Percentiles rank a stretch among this genome's conserved stretches.
Evolutionary conservation across 2,329 filamentous ascomycete species (phyloP).

Genomic region (Diaporthe sp.): DNA sequence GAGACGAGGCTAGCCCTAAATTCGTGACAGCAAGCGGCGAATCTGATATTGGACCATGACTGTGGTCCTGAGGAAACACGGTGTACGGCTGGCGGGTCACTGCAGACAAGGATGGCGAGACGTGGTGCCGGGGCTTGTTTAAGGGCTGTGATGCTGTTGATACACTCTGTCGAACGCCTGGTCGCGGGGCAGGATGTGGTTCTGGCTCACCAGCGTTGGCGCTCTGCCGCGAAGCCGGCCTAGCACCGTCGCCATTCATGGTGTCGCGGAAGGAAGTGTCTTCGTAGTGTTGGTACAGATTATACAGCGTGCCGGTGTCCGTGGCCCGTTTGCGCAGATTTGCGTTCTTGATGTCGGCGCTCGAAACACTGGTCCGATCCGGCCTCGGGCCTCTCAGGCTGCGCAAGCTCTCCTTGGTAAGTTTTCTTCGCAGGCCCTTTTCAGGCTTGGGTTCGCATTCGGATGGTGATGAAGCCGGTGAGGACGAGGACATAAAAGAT

Average conservation of each 20-base stretch:
- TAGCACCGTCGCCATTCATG: slow-evolving; percentile 45
- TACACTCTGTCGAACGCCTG: slow-evolving; percentile 30
- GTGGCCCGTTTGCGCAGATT: slow-evolving; percentile 37
- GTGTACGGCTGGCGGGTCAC: slow-evolving; percentile 29
- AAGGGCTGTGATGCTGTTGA: background rate
- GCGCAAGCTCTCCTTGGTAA: slow-evolving; percentile 54
- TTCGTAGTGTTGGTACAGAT: slow-evolving; percentile 71
- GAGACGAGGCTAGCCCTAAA: slow-evolving; percentile 48
- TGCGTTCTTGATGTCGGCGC: slow-evolving; percentile 22
- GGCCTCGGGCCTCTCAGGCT: slow-evolving; percentile 23
- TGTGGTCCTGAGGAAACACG: slow-evolving; percentile 41
- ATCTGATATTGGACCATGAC: slow-evolving; percentile 47
- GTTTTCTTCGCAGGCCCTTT: slow-evolving; percentile 51
- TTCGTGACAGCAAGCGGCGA: slow-evolving; percentile 46
- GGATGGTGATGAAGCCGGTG: slow-evolving; percentile 47
- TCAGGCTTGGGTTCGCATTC: slow-evolving; percentile 45
- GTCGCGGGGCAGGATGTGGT: background rate
- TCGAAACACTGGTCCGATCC: slow-evolving; percentile 8
- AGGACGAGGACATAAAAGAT: slow-evolving; percentile 57
- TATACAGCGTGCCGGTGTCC: slow-evolving; percentile 59
- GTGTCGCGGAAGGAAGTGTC: slow-evolving; percentile 65
- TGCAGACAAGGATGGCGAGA: slow-evolving; percentile 38
- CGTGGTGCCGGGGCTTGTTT: slow-evolving; percentile 30
- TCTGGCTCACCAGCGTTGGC: slow-evolving; percentile 10
- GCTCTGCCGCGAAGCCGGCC: slow-evolving; percentile 10